Evolutionary conservation across 148 eudicot genomes (phyloP).

Genomic region (Gaultheria prostrata): DNA sequence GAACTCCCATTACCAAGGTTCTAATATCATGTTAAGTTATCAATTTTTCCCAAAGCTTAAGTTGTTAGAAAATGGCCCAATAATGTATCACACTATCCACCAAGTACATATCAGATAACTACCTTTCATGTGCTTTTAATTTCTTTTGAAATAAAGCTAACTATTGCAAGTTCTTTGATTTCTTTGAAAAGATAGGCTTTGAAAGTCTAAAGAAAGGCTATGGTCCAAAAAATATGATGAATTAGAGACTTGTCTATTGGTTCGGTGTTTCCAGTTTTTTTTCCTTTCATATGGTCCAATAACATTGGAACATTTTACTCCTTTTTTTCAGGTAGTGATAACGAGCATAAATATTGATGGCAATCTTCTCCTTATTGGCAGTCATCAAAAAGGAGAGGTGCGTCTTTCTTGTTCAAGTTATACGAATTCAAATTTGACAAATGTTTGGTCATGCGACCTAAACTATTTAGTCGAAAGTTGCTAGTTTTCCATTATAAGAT

Average conservation of each 20-base stretch:
- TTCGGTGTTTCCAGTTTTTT: background rate
- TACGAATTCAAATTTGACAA: background rate
- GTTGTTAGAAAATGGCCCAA: background rate
- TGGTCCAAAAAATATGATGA: background rate
- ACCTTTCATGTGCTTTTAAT: background rate
- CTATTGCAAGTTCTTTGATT: background rate
- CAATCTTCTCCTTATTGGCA: conserved; percentile 73
- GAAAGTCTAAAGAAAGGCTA: background rate
- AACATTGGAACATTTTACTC: background rate
- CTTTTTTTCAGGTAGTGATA: conserved; percentile 72
- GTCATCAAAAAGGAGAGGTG: conserved; percentile 82
- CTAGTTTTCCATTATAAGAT: background rate
- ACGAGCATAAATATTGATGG: conserved; percentile 86
- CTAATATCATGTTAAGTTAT: background rate
- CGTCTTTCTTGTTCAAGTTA: background rate
- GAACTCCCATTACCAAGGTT: background rate
- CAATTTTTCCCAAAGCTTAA: background rate
- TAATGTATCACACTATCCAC: background rate
- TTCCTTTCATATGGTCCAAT: background rate
- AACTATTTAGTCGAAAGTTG: background rate
- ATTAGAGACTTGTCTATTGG: conserved; percentile 6
- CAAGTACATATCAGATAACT: background rate
- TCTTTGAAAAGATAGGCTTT: background rate
- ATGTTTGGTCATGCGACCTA: background rate
- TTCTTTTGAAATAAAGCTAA: background rate